Evolutionary conservation across 371 early-diverging fungal species (phyloP), one percentile per base, ranked within the genome.

Genomic region (Circinella umbellata): DNA sequence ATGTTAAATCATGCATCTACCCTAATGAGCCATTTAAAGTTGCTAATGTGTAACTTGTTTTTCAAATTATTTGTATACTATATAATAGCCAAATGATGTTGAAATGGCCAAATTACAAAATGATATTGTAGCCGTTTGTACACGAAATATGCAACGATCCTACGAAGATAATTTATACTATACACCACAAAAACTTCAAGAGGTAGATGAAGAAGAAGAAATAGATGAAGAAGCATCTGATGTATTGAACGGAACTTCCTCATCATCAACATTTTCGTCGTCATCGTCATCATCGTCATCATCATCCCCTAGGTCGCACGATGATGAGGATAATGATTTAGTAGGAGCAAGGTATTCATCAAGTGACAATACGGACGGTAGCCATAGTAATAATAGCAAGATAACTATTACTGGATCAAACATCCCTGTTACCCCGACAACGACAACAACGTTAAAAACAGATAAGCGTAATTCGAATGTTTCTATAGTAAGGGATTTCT

Each of bases 41-140:
- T 27, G 2, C 27, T 27, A 27, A 27, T 27, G 27, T 1, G 27
- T 2, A 27, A 1, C 27, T 27, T 27, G 2, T 27, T 27, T 27
- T 27, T 27, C 27, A 27, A 27, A 39, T 10, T 20, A 34, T 27
- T 34, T 17, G 35, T 54, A 37, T 27, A 34, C 38, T 4, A 46
- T 53, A 59, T 38, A 54, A 15, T 59, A 86, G 85, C 89, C 89
- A 11, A 85, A 88, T 54, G 91, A 92, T 68, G 78, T 83, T 17
- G 92, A 91, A 53, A 77, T 91, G 68, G 86, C 90, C 7, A 81
- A 87, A 20, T 79, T 92, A 39, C 88, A 89, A 64, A 88, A 89
- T 46, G 91, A 90, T 63, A 93, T 93, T 68, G 81, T 91, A 14
- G 79, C 87, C 36, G 86, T 86, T 0, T 92, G 93, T 72, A 88